These are phyloP conservation scores for Xanthoceras sorbifolium DNA, from an alignment of 345 rosid species.

Conservation along the genomic window DNA sequence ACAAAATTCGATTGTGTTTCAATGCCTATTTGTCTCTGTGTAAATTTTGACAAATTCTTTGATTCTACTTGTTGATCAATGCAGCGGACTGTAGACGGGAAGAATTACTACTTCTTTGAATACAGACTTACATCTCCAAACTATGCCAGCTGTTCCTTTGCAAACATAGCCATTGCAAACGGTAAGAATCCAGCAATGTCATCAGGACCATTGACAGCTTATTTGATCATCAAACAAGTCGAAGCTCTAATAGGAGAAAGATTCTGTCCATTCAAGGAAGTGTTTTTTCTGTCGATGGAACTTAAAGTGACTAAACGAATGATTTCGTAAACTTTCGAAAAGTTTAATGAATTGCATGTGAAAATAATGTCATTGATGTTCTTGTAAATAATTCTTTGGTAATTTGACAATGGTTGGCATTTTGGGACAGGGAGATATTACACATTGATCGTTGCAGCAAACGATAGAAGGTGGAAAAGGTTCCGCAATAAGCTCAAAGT, in stretches of 20 bases:
- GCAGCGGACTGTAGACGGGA: constrained; percentile 75
- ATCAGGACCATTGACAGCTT: not conserved
- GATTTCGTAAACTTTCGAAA: not conserved
- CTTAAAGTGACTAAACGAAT: not conserved
- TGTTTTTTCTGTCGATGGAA: not conserved
- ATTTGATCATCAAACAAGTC: not conserved
- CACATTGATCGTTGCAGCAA: constrained; percentile 72
- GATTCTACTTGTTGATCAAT: constrained; percentile 3
- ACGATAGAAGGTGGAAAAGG: constrained; percentile 73
- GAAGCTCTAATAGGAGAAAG: no score
- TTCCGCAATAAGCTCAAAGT: constrained; percentile 64
- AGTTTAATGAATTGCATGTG: no score
- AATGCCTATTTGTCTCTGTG: not conserved
- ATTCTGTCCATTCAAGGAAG: no score
- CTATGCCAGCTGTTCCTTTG: constrained; percentile 64
- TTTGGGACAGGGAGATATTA: constrained; percentile 61
- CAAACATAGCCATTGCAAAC: constrained; percentile 73
- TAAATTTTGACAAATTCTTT: not conserved
- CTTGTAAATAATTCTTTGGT: not conserved
- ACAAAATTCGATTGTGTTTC: no score
- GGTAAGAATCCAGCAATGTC: constrained; percentile 35
- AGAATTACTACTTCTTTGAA: constrained; percentile 77
- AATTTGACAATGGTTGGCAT: not conserved
- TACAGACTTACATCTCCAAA: constrained; percentile 69
- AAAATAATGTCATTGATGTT: no score